A percentile compares a stretch with the other conserved stretches of the same genome.
phyloP scores from a whole-genome alignment of 1,284 basidiomycete genomes.

The Leccinum angustisporum region DNA sequence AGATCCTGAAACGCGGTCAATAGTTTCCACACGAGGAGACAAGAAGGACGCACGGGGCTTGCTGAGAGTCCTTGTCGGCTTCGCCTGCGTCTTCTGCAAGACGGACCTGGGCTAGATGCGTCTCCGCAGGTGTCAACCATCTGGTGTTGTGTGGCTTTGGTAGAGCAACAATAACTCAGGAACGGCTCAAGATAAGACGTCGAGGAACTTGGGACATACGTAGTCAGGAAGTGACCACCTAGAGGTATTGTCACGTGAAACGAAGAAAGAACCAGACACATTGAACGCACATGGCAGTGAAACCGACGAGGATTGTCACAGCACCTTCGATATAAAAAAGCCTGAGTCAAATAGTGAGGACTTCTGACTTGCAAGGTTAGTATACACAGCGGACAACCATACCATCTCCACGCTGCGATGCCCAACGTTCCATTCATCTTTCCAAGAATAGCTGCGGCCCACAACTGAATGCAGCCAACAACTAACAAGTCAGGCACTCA shows the following conservation, averaged over 20 bases:
- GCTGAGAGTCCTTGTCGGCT: neutral
- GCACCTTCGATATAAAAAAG: slow-evolving; percentile 66
- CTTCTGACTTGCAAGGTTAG: no score
- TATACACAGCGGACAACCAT: slow-evolving; percentile 10
- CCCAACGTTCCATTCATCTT: slow-evolving; percentile 68
- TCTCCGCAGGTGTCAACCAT: slow-evolving; percentile 60
- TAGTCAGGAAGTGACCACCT: slow-evolving; percentile 59
- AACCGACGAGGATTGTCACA: slow-evolving; percentile 55
- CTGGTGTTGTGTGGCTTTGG: slow-evolving; percentile 63
- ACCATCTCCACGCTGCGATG: slow-evolving; percentile 73
- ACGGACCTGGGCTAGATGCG: slow-evolving; percentile 48
- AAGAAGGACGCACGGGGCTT: neutral
- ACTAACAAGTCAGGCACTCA: neutral
- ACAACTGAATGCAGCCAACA: neutral
- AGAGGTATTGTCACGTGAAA: neutral
- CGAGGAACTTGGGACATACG: slow-evolving; percentile 33
- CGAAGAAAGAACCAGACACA: neutral
- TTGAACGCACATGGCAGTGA: slow-evolving; percentile 50
- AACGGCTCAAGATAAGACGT: neutral
- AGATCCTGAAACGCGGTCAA: neutral
- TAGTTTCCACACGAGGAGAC: neutral
- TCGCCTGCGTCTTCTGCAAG: neutral
- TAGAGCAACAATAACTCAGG: neutral
- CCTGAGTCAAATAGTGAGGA: slow-evolving; percentile 30
- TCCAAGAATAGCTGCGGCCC: slow-evolving; percentile 65